These are phyloP conservation scores for Aphanomyces cochlioides DNA, from an alignment of 352 stramenopile species.

Conservation along the genomic window DNA sequence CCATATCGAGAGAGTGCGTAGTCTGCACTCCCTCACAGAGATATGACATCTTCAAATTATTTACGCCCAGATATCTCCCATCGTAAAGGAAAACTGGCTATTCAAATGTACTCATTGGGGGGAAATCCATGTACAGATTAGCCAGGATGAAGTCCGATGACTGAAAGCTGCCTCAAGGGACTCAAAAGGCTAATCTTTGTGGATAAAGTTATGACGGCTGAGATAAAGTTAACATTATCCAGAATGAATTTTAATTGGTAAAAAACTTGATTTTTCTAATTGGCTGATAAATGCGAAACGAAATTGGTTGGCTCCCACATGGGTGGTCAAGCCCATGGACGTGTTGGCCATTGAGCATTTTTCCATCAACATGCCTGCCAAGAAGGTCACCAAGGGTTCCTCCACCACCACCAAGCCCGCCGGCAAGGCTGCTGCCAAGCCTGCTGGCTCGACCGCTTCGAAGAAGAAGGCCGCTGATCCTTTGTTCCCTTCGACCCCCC, in stretches of 20 bases:
- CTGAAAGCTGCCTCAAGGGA: no score
- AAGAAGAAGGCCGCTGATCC: slow-evolving; percentile 85
- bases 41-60: no score
- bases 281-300: background rate
- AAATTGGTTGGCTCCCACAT: slow-evolving; percentile 14
- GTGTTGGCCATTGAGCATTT: slow-evolving; percentile 25
- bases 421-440: slow-evolving; percentile 52
- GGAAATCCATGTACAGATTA: no score
- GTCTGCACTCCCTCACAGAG: no score
- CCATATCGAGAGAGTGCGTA: no score
- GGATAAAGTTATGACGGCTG: no score
- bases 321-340: background rate
- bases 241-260: background rate
- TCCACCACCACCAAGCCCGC: slow-evolving; percentile 66
- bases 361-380: slow-evolving; percentile 51
- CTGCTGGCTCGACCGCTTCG: slow-evolving; percentile 53
- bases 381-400: slow-evolving; percentile 80
- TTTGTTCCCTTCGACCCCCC: slow-evolving; percentile 92
- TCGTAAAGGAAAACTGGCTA: no score
- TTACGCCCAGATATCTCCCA: no score
- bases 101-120: no score
- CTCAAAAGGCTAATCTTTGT: no score
- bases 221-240: no score
- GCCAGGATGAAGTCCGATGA: no score
- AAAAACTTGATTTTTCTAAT: background rate